A percentile compares a stretch with the other conserved stretches of the same genome.
Evolutionary conservation across 1,139 yeast genomes (phyloP).

Genomic region (Chernovozyma sophiae-reginae): DNA sequence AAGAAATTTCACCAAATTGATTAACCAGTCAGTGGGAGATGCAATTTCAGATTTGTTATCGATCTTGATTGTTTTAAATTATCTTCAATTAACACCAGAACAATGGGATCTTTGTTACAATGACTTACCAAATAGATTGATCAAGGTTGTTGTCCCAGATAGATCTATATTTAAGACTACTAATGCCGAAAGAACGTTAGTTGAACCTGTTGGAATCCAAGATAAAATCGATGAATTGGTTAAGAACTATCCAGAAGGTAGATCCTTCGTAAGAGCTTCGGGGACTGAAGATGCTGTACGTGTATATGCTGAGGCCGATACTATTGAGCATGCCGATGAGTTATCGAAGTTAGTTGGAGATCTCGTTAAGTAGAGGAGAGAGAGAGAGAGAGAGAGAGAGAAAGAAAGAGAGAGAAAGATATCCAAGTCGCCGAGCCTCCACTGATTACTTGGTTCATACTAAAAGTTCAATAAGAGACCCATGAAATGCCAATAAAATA

Average conservation of each 20-base stretch:
- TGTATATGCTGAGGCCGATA: conserved; percentile 86
- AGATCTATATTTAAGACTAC: conserved; percentile 77
- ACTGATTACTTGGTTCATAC: too few species aligned
- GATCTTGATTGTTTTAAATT: conserved; percentile 62
- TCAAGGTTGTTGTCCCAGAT: conserved; percentile 80
- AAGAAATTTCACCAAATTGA: conserved; percentile 58
- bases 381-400: background rate
- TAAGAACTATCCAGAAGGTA: conserved; percentile 52
- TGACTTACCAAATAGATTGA: conserved; percentile 82
- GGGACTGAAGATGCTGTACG: conserved; percentile 98
- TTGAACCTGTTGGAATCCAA: conserved; percentile 78
- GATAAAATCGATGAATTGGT: conserved; percentile 64
- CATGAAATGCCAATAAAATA: too few species aligned
- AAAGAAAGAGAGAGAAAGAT: too few species aligned
- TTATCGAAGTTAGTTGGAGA: conserved; percentile 32
- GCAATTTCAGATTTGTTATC: conserved; percentile 86
- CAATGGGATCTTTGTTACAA: conserved; percentile 76
- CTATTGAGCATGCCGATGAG: conserved; percentile 28
- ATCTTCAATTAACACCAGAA: conserved; percentile 51
- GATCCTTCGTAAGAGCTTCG: conserved; percentile 94
- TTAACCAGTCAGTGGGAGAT: conserved; percentile 97
- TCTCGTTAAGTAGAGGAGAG: conserved; percentile 21
- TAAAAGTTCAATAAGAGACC: too few species aligned
- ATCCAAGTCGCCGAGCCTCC: too few species aligned
- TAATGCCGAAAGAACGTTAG: conserved; percentile 82